Evolutionary conservation across 345 rosid species (phyloP), one percentile per base, ranked within the genome.

Genomic region (Arabis alpina): DNA sequence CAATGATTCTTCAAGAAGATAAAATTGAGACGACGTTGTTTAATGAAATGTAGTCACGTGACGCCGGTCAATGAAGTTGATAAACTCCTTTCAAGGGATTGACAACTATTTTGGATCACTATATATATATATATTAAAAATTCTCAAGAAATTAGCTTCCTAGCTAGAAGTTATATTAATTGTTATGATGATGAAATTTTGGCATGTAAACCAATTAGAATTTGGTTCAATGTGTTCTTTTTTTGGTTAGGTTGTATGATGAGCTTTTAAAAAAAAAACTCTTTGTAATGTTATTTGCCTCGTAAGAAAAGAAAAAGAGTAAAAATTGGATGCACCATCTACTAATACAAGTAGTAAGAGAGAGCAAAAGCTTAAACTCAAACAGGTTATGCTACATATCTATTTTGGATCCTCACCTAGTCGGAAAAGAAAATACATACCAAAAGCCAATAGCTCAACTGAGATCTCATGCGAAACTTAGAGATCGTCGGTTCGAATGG

Each of bases 1-100:
- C 69, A 36, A 53, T 45, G 64, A 74, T 67, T 25, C 43, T 74
- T 67, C 73, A 53, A 25, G 61, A 69, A 10, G 61, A 70, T 30
- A 54, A 47, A 27, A 68, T 4, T 4, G 45, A 54, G 9, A 68
- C 24, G 40, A 48, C 37, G 24, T 47, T 28, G 70, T 62, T 55
- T 47, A 10, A 2, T n/a, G 47, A 53, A 19, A 19, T 19, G 1
- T 37, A 61, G 63, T 34, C 50, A 40, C 40, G 54, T 53, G 36
- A 59, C 39, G 25, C 36, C 42, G 11, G 24, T 66, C 62, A 34
- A 3, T 44, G 62, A 74, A 44, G 68, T 52, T 60, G 78, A 47
- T 47, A 64, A 19, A 40, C 30, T 68, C 66, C 13, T 61, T 23
- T 54, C 45, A 69, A 62, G 70, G 37, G 34, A 62, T 69, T 47